Base-by-base conservation (phyloP, 495 filamentous ascomycete genomes). In the Neurospora cerealis region DNA sequence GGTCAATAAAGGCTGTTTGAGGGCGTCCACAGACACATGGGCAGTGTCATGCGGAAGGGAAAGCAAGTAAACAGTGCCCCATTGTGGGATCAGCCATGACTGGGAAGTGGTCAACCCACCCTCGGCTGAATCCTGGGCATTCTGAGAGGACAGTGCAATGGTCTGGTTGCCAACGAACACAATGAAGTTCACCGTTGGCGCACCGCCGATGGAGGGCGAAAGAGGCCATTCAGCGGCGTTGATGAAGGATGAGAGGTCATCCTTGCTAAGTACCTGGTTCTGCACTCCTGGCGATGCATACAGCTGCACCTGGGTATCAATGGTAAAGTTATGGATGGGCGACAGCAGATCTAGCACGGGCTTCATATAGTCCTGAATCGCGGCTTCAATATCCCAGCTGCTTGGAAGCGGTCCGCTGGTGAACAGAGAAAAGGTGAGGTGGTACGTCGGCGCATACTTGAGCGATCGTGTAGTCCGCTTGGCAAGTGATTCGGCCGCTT, bases 151-250 rank as follows among this genome's bases (percentile, higher is more conserved):
- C 17, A 77, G 70, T 2, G 77, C 80, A 37, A 87, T 84, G 11
- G 84, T 85, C 73, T 87, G 85, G 75, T 88, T 84, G 4, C 87
- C 87, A 44, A 97, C 90, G 77, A 95, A 98, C 28, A 98, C 86
- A 71, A 98, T 89, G 77, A 99, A 98, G 83, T 98, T 98, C 75
- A 99, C 88, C 0, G 96, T 98, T 41, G 96, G 95, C 2, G 94
- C 95, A 37, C 86, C 90, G 41, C 95, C 96, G 76, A 98, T 97
- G 78, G 94, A 97, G 19, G 96, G 96, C 76, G 91, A 95, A 36
- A 99, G 83, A 0, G 96, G 96, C 96, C 96, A 99, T 83, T 99
- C 96, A 8, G 96, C 96, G 39, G 94, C 94, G 78, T 99, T 99
- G 82, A 98, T 93, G 79, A 99, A 99, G 39, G 91, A 93, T 69